These are phyloP conservation scores for Eutrema salsugineum DNA, from an alignment of 441 rosid genomes.

Conservation along the genomic window DNA sequence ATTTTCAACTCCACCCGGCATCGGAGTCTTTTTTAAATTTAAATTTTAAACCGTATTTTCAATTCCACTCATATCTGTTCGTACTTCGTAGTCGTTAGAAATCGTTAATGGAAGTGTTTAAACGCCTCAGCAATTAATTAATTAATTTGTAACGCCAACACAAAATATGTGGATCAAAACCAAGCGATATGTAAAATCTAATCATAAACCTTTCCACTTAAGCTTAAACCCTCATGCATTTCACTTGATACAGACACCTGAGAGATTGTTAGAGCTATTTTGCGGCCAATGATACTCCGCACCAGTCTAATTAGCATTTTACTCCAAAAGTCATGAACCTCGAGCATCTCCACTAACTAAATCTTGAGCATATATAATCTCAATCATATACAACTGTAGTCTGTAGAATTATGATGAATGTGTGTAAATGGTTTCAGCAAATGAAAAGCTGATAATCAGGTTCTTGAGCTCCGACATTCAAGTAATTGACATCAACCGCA, in stretches of 20 bases:
- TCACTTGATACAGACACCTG: not conserved
- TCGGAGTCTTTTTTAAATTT: too few species aligned
- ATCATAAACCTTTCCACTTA: not conserved
- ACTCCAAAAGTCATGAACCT: not conserved
- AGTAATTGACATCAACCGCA: conserved; percentile 78
- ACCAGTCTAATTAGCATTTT: not conserved
- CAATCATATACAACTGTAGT: not conserved
- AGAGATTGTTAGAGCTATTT: not conserved
- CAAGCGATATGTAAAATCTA: not conserved
- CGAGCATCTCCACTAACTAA: not conserved
- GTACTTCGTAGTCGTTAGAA: too few species aligned
- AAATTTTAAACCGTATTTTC: too few species aligned
- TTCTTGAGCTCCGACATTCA: conserved; percentile 56
- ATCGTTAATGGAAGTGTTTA: too few species aligned
- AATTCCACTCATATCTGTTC: too few species aligned
- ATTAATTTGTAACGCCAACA: not conserved
- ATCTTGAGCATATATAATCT: not conserved
- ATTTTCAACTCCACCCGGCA: too few species aligned
- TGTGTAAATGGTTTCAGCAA: conserved; percentile 43
- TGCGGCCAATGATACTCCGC: not conserved
- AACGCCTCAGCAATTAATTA: not conserved
- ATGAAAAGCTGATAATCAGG: conserved; percentile 66
- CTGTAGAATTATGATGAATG: not conserved
- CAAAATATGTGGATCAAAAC: not conserved
- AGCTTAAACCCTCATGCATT: not conserved